A percentile compares a stretch with the other conserved stretches of the same genome.
These are phyloP conservation scores for Lathyrus aphaca DNA, from an alignment of 306 rosid genomes.

Conservation along the genomic window DNA sequence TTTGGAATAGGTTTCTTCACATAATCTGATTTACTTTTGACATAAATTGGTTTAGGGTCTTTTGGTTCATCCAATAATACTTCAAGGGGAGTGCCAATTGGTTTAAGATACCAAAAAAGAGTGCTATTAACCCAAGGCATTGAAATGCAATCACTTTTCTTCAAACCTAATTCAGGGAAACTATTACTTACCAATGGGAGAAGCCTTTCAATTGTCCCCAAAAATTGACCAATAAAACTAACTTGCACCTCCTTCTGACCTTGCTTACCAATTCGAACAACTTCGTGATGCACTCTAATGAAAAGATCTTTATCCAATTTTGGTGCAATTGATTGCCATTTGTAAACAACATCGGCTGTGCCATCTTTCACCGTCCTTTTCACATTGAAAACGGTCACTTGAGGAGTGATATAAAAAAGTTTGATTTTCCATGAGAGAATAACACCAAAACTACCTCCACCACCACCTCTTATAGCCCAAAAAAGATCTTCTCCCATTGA, in stretches of 20 bases:
- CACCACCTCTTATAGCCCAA: slow-evolving; percentile 55
- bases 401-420: slow-evolving; percentile 55
- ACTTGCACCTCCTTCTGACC: slow-evolving; percentile 25
- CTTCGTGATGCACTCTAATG: slow-evolving; percentile 19
- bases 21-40: slow-evolving; percentile 36
- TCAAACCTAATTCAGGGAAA: slow-evolving; percentile 58
- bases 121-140: slow-evolving; percentile 54
- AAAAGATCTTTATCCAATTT: slow-evolving; percentile 39
- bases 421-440: slow-evolving; percentile 49
- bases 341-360: slow-evolving; percentile 45
- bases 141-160: slow-evolving; percentile 37
- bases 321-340: slow-evolving; percentile 58
- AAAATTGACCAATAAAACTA: slow-evolving; percentile 36
- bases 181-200: slow-evolving; percentile 23
- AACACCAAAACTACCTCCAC: slow-evolving; percentile 50
- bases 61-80: background rate
- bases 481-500: slow-evolving; percentile 48
- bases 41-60: accelerated
- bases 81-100: slow-evolving; percentile 33
- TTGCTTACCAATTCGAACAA: background rate
- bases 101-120: background rate
- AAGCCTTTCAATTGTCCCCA: slow-evolving; percentile 45
- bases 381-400: slow-evolving; percentile 53
- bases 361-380: slow-evolving; percentile 40
- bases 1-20: slow-evolving; percentile 43